Percentiles rank a stretch among this genome's conserved stretches.
Evolutionary conservation across 352 stramenopile species (phyloP).

Genomic region (Phytophthora gonapodyides): DNA sequence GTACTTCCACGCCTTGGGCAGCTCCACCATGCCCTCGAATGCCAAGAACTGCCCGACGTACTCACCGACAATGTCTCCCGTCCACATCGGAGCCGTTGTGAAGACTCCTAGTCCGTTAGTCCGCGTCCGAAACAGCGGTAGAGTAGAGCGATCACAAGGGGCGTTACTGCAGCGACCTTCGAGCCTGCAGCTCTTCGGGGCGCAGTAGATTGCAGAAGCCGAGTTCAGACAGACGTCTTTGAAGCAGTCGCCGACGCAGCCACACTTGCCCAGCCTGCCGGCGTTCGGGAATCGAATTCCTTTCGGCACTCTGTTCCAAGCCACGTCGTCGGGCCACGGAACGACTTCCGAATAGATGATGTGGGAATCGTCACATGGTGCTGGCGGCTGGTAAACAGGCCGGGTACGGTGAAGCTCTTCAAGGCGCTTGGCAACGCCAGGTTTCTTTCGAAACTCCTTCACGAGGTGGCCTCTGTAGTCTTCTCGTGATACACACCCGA

Average conservation of each 20-base stretch:
- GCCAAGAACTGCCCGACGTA: constrained; percentile 1
- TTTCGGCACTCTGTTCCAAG: neutral
- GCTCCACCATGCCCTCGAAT: too few species aligned
- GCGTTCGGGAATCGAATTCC: neutral
- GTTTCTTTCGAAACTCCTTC: neutral
- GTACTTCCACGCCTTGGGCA: neutral
- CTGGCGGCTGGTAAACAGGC: neutral
- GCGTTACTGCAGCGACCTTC: neutral
- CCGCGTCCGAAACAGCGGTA: neutral
- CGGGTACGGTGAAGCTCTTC: neutral
- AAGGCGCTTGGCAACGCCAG: constrained; percentile 1
- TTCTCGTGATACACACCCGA: neutral
- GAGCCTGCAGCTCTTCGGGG: neutral
- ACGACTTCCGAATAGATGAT: constrained; percentile 3
- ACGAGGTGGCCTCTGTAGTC: neutral
- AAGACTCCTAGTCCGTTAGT: neutral
- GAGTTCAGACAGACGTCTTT: neutral
- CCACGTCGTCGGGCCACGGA: neutral
- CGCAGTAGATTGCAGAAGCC: neutral
- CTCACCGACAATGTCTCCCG: neutral
- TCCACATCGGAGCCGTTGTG: constrained; percentile 1
- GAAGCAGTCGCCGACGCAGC: constrained; percentile 2
- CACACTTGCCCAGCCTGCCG: neutral
- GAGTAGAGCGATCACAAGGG: neutral
- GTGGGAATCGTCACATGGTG: neutral